Base-by-base conservation (phyloP, 208 protist genomes). In the Crithidia fasciculata region DNA sequence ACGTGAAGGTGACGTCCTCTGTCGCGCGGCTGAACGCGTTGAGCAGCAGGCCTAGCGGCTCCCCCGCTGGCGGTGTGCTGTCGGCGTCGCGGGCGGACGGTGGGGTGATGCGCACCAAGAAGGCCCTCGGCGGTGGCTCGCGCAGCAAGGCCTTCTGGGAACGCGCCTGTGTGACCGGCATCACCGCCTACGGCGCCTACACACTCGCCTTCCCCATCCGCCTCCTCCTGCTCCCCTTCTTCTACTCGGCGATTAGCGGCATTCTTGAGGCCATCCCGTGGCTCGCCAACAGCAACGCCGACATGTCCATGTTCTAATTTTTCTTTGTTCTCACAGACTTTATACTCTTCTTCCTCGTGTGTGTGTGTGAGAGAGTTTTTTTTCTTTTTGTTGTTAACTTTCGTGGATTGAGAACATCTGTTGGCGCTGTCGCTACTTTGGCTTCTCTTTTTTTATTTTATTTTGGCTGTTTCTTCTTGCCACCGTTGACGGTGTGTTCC, bases 141-240 rank as follows among this genome's bases (percentile, higher is more conserved):
- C 57, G 80, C 45, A 76, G 63, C 67, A 86, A 88, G 68, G 64
- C 64, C 3, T 95, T 97, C 70, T 97, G 90, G 90, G 90, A 97
- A 74, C 78, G 74, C n/a, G 79, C 82, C 12, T 81, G 81, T 7
- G 84, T 89, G 19, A 84, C 69, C 37, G 77, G 86, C 15, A 8
- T 90, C 47, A 54, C 76, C 16, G 55, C 82, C 5, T 97, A 95
- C 78, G 79, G 82, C 45, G 60, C 83, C 18, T 95, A 95, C 81
- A 85, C 88, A 3, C 65, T 97, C 12, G 75, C 82, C 47, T 97
- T 97, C 69, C 92, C 92, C 3, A 67, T 97, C 43, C 90, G 92
- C 65, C 69, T 94, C 54, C n/a, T 92, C 9, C 15, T 94, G 45
- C 75, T 95, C 40, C 90, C 90, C 3, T 63, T 85, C 58, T 75